These are phyloP conservation scores for Starmerella sp. DNA, from an alignment of 805 yeast species.

Conservation along the genomic window DNA sequence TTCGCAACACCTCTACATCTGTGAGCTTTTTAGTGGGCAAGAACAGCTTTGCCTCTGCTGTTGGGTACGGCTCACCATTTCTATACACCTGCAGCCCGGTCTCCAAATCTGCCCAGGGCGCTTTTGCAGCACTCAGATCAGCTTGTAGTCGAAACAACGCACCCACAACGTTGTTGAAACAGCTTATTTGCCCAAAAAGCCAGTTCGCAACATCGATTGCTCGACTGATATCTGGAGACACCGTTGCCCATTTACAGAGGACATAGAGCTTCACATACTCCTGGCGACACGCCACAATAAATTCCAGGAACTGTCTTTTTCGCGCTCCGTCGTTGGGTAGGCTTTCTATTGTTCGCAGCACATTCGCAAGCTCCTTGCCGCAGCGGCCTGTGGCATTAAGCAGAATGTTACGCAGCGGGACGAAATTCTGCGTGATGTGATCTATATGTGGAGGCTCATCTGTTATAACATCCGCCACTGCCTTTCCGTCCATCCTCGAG, in stretches of 20 bases:
- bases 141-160: slow-evolving; percentile 58
- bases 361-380: slow-evolving; percentile 49
- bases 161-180: slow-evolving; percentile 51
- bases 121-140: slow-evolving; percentile 72
- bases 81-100: slow-evolving; percentile 80
- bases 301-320: slow-evolving; percentile 56
- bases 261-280: slow-evolving; percentile 80
- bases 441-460: slow-evolving; percentile 40
- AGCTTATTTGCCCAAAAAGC: slow-evolving; percentile 68
- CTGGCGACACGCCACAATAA: slow-evolving; percentile 63
- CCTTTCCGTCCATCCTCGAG: slow-evolving; percentile 1
- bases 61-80: slow-evolving; percentile 63
- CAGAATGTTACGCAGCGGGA: slow-evolving; percentile 51
- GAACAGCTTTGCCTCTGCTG: slow-evolving; percentile 34
- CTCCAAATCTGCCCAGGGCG: slow-evolving; percentile 81
- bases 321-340: slow-evolving; percentile 47
- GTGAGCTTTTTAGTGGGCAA: slow-evolving; percentile 41
- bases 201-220: slow-evolving; percentile 81
- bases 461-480: background rate
- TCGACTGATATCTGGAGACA: slow-evolving; percentile 55
- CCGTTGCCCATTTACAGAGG: slow-evolving; percentile 76
- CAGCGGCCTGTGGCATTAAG: slow-evolving; percentile 50
- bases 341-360: slow-evolving; percentile 49
- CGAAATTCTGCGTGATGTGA: slow-evolving; percentile 59
- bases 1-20: slow-evolving; percentile 45